Conservation (phyloP, 116 monocot species). For the Thalassia testudinum region DNA sequence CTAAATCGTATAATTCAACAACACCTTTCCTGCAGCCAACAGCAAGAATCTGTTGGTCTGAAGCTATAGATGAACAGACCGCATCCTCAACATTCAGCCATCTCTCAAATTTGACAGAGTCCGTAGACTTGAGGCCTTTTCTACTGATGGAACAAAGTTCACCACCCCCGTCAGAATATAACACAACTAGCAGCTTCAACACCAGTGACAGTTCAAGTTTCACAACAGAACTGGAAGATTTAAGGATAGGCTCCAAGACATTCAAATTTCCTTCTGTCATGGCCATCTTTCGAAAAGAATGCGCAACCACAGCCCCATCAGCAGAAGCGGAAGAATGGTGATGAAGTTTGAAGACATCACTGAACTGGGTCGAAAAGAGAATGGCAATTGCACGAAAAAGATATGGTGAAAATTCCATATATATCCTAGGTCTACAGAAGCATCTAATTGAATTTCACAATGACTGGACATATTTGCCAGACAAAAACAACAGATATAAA, state of each 20-base stretch:
- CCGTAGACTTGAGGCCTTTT: conserved; percentile 60
- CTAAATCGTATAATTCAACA: conserved; percentile 85
- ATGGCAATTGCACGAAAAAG: neutral
- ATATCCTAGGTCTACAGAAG: too few species aligned
- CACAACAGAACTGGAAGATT: conserved; percentile 31
- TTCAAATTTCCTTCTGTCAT: conserved; percentile 9
- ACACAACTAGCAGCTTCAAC: conserved; percentile 57
- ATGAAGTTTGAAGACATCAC: conserved; percentile 38
- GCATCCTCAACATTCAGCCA: conserved; percentile 67
- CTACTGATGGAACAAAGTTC: conserved; percentile 69
- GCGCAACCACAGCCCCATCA: neutral
- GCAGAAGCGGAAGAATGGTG: conserved; percentile 14
- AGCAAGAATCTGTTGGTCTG: conserved; percentile 85
- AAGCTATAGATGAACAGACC: conserved; percentile 68
- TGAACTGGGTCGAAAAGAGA: conserved; percentile 47
- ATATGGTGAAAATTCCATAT: too few species aligned
- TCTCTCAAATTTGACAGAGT: conserved; percentile 56
- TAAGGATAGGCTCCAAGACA: conserved; percentile 7
- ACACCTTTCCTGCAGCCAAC: conserved; percentile 76
- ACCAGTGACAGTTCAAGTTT: conserved; percentile 67
- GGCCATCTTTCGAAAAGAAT: conserved; percentile 10
- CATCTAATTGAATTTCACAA: too few species aligned
- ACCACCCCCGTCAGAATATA: conserved; percentile 66
- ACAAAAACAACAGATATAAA: neutral
- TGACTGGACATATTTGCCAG: too few species aligned